Evolutionary conservation across 1,284 basidiomycete genomes (phyloP), one percentile per base, ranked within the genome.

Genomic region (Leccinum pachyderme): DNA sequence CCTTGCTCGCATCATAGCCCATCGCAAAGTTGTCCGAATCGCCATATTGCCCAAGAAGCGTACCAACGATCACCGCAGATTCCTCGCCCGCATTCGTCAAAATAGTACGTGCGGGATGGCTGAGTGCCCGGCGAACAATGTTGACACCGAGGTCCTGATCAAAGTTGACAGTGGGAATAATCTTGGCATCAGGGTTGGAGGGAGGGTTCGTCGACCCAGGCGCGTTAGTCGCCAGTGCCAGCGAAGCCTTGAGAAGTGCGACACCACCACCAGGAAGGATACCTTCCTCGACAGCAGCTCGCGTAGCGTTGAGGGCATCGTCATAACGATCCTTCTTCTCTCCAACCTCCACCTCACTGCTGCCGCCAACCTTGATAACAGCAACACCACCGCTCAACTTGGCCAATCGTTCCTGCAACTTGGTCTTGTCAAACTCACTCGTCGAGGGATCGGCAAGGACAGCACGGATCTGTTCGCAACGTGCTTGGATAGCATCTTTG

Each of bases 241-340:
- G 79, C 25, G 89, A 91, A 2, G 95, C 95, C 78, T 96, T 97
- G 70, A 96, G 82, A 29, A 92, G 81, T 27, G 94, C 94, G 37
- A 93, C 87, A 75, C 95, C 95, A 73, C 95, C 95, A 59, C 96
- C 96, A 55, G 95, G 94, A 43, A 98, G 89, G 67, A 98, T 97
- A 70, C 96, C 96, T 74, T 98, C 94, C 77, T 98, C 96, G 48
- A 99, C 96, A 49, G 96, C 96, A 41, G 96, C 96, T 55, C 96
- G 91, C 5, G 96, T 98, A 15, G 94, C 95, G 74, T 97, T 97
- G 57, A 98, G 82, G 7, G 96, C 96, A 72, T 99, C 96, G 68
- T 99, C 96, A 73, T 97, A 98, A 51, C 95, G 83, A 75, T 98
- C 96, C 86, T 98, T 98, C 91, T 98, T 98, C 83, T 99, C 96